Base-by-base conservation (phyloP, 768 basidiomycete species). In the Russula olivacea region DNA sequence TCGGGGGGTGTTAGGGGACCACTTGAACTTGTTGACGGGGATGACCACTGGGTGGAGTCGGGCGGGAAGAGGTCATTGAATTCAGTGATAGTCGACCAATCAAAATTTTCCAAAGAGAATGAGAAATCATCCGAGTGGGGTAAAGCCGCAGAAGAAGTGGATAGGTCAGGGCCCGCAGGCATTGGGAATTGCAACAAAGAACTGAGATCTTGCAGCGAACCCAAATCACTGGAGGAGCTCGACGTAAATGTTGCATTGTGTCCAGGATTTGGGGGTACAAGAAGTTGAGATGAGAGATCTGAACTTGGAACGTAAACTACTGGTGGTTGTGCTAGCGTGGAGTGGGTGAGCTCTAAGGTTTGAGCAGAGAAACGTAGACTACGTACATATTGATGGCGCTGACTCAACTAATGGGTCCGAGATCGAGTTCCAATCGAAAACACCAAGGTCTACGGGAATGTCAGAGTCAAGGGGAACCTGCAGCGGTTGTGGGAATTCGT, bases 351-450 rank as follows among this genome's bases (percentile, higher is more conserved):
- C 47, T n/a, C 47, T 14, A 28, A 4, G 11, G 4, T 32, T n/a
- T 5, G 17, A n/a, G 25, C n/a, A 12, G 11, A 19, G 7, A 7
- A 30, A 48, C 7, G n/a, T 3, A 6, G 28, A 49, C 5, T 7
- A 64, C 58, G 1, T 50, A 64, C 63, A 15, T 11, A 8, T 40
- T 23, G 6, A 25, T 21, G 25, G 2, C 7, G 21, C 15, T 0
- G 43, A 15, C 15, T 34, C 40, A 1, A 1, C 6, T 9, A 12
- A 4, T 6, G 63, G 53, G 17, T 19, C 14, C 15, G 57, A 3
- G 21, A 59, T 43, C 8, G 38, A 54, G 15, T 43, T 50, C 52
- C 58, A 64, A 1, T 64, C 53, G 19, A 50, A 50, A 23, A 55
- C 25, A 10, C 19, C 17, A 17, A 52, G 28, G 40, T 43, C 40